These are phyloP conservation scores for Aspergillus amoenus DNA, from an alignment of 2,329 filamentous ascomycete genomes.

Conservation along the genomic window DNA sequence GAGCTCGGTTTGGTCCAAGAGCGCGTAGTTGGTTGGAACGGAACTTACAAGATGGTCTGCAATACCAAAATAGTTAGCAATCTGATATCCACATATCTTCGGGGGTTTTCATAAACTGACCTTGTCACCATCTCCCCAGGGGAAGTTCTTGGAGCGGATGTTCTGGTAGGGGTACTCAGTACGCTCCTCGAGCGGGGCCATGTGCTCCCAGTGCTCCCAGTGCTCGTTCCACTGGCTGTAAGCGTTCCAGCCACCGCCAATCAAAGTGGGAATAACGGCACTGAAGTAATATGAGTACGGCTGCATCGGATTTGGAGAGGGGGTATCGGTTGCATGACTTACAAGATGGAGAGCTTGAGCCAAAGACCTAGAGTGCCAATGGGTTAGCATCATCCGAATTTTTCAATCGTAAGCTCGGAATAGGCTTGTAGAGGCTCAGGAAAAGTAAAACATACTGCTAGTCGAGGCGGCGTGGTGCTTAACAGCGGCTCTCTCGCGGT, in stretches of 20 bases:
- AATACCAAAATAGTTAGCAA: conserved; percentile 7
- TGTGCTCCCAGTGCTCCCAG: conserved; percentile 91
- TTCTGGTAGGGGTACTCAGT: conserved; percentile 97
- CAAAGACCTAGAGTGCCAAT: conserved; percentile 69
- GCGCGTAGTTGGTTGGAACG: not conserved
- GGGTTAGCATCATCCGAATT: conserved; percentile 22
- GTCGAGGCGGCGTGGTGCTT: conserved; percentile 86
- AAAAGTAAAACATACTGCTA: conserved; percentile 63
- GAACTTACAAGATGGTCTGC: conserved; percentile 66
- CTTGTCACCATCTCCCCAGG: conserved; percentile 96
- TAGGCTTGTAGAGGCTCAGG: conserved; percentile 5
- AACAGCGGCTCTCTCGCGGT: conserved; percentile 85
- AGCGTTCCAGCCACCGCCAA: conserved; percentile 75
- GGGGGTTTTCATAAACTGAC: conserved; percentile 51
- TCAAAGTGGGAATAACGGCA: conserved; percentile 70
- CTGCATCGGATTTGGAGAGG: not conserved
- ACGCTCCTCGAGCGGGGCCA: conserved; percentile 85
- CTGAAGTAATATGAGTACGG: conserved; percentile 48
- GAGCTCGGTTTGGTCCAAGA: not conserved
- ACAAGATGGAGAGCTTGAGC: conserved; percentile 96
- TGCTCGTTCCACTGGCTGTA: conserved; percentile 92
- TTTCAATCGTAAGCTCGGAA: not conserved
- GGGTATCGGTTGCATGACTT: conserved; percentile 47
- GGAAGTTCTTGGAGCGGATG: conserved; percentile 93
- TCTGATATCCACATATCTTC: not conserved